Evolutionary conservation across 1,284 basidiomycete species (phyloP), one percentile per base, ranked within the genome.

Genomic region (Rhodotorula sp.): DNA sequence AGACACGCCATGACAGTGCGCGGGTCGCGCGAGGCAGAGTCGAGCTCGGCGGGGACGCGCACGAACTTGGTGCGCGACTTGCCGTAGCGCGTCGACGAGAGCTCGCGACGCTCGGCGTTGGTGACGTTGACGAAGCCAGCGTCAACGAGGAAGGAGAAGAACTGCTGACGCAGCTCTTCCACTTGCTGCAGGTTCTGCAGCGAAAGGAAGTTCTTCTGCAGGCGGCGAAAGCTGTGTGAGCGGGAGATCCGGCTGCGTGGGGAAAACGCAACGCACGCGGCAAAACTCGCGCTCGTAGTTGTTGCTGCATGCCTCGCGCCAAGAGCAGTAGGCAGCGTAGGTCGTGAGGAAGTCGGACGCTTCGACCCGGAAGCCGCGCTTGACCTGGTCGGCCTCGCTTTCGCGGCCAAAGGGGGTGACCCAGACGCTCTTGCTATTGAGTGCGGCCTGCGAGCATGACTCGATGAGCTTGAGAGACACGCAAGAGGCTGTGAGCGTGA

Each of bases 291-390:
- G 74, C 71, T 80, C 80, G 71, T 79, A 78, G 44, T 81, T 80
- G 71, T 91, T 92, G 14, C 85, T 84, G 27, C 87, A 90, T n/a
- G 90, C 90, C 69, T 87, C 85, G 25, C 93, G 86, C 94, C 96
- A 99, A 72, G 88, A 89, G 14, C 88, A 84, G 82, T 95, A 99
- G 0, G 91, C 94, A 77, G 94, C 91, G 78, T 94, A 93, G 56
- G 96, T 87, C 0, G 95, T 97, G 74, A 97, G 79, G 81, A 99
- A 99, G 81, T 99, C 96, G n/a, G 91, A 95, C 81, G 97, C 92
- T 73, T 92, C 93, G 52, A 86, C 83, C 74, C 89, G 88, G 84
- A 99, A 98, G 4, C 86, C 86, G 54, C 84, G 84, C 81, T 94
- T 97, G 53, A 93, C 92, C 7, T 87, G 86, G 78, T 94, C 90